Conservation (phyloP, 2,329 filamentous ascomycete species). For the Aplosporella prunicola region DNA sequence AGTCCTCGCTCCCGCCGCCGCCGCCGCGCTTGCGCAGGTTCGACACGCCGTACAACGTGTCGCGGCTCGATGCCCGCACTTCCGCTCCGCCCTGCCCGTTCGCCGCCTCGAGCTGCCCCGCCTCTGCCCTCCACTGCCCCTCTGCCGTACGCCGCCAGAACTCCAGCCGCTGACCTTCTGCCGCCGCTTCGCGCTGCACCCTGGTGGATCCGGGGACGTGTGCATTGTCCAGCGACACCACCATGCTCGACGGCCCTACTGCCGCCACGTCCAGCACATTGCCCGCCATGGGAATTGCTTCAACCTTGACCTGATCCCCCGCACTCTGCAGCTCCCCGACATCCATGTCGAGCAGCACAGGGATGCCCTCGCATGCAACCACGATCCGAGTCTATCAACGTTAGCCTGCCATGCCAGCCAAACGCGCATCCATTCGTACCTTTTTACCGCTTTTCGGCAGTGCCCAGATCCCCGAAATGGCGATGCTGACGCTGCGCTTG, state of each 20-base stretch:
- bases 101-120: constrained; percentile 11
- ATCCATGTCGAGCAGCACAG: constrained; percentile 56
- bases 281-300: constrained; percentile 45
- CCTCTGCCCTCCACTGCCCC: constrained; percentile 3
- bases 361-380: constrained; percentile 36
- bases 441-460: constrained; percentile 17
- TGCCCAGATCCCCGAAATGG: constrained; percentile 45
- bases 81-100: constrained; percentile 16
- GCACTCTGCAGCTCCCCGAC: constrained; percentile 42
- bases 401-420: constrained; percentile 9
- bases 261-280: constrained; percentile 54
- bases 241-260: constrained; percentile 13
- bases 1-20: constrained; percentile 17
- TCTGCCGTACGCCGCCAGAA: not conserved
- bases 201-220: constrained; percentile 42
- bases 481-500: constrained; percentile 25
- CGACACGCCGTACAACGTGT: constrained; percentile 38
- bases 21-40: constrained; percentile 41
- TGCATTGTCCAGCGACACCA: constrained; percentile 47
- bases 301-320: constrained; percentile 22
- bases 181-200: constrained; percentile 21
- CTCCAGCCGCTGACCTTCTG: constrained; percentile 19
- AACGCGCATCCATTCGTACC: constrained; percentile 28
- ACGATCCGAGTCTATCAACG: constrained; percentile 19
- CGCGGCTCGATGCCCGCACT: constrained; percentile 20